Evolutionary conservation across 2,329 filamentous ascomycete genomes (phyloP).

Genomic region (Diaporthe australafricana): DNA sequence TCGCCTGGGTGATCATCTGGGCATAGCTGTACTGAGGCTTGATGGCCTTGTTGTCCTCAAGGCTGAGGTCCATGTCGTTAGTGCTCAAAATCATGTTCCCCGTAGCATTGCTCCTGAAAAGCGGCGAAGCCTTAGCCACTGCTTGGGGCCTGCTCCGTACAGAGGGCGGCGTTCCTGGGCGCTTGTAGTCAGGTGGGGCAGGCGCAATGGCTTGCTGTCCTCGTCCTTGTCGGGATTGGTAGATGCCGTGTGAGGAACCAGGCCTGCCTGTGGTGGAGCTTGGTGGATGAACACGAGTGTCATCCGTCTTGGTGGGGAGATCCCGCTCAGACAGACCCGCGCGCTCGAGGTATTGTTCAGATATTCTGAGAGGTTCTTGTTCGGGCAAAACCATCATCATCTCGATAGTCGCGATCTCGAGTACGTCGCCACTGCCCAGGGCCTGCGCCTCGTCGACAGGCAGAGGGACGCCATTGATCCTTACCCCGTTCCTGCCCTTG

Average conservation of each 20-base stretch:
- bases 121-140: conserved; percentile 53
- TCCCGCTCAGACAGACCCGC: conserved; percentile 62
- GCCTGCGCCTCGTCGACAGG: conserved; percentile 74
- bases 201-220: conserved; percentile 65
- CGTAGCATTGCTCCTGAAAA: conserved; percentile 45
- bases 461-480: conserved; percentile 79
- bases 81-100: conserved; percentile 60
- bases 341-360: conserved; percentile 76
- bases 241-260: conserved; percentile 42
- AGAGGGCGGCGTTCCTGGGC: conserved; percentile 70
- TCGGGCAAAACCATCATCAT: conserved; percentile 99
- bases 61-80: conserved; percentile 78
- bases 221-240: conserved; percentile 41
- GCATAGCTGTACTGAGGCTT: conserved; percentile 98
- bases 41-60: conserved; percentile 87
- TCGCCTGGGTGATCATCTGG: conserved; percentile 96
- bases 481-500: conserved; percentile 91
- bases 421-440: conserved; percentile 87
- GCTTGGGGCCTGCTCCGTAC: conserved; percentile 49
- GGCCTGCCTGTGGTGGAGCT: conserved; percentile 41
- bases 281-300: conserved; percentile 26
- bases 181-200: conserved; percentile 69
- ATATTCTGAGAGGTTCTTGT: conserved; percentile 73
- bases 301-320: conserved; percentile 36
- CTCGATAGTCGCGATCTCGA: conserved; percentile 92